Base-by-base conservation (phyloP, 2,329 filamentous ascomycete genomes). In the Chaetomium olivaceum region DNA sequence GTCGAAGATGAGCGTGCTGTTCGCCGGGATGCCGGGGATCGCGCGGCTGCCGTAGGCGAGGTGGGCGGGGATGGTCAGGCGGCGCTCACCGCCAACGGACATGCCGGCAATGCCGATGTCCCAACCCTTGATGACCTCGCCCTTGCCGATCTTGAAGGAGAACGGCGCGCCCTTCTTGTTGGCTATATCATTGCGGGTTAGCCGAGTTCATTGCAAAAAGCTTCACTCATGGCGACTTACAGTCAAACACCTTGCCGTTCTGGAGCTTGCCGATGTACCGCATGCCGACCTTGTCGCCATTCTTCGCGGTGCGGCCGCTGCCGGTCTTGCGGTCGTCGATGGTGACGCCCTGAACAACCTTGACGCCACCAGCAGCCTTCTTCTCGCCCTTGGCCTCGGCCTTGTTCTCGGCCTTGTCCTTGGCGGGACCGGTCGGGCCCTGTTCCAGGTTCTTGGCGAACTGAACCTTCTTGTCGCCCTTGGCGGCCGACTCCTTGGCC, bases 101-200 rank as follows among this genome's bases (percentile, higher is more conserved):
- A 99, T 97, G 80, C 96, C 96, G 72, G 86, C 85, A 73, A 99
- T 83, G 80, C 95, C 95, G 71, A 98, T 87, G 78, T 99, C 96
- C 96, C 95, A 98, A 72, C 95, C 95, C 86, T 96, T 95, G 84
- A 99, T 99, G 75, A 99, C 96, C 80, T 98, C 92, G 68, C 93
- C 93, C 77, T 89, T 88, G 73, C 95, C 96, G 68, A 96, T 88
- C 85, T 94, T 96, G 88, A 98, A 98, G 72, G 86, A 86, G 83
- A 99, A 99, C 65, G 96, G 94, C 83, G 96, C 93, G 74, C 95
- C 95, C 84, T 96, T 97, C 87, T 98, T 99, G 87, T 99, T 98
- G 80, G 93, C 92, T 93, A 74, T 52, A 74, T 73, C 75, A 73
- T 70, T 67, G 62, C 9, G 25, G 14, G 14, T 68, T 50, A 58